phyloP scores from a whole-genome alignment of 2,329 filamentous ascomycete genomes.

The Huntiella moniliformis region DNA sequence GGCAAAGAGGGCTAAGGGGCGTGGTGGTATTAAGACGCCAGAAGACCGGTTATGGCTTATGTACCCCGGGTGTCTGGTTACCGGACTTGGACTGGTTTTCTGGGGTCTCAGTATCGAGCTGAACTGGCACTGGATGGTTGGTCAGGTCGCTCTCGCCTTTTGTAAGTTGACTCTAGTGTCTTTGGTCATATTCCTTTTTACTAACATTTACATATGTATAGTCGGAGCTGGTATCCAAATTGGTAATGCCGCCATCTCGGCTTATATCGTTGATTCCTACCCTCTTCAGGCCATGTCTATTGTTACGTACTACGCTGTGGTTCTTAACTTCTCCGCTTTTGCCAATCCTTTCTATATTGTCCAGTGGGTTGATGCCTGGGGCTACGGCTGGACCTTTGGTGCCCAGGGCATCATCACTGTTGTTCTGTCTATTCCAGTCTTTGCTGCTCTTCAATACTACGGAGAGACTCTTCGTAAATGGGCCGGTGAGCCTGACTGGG shows the following conservation, averaged over 20 bases:
- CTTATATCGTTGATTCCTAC: conserved; percentile 37
- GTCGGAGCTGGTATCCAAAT: conserved; percentile 37
- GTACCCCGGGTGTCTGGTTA: conserved; percentile 32
- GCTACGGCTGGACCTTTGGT: conserved; percentile 33
- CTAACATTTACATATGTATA: conserved; percentile 13
- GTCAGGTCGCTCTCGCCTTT: conserved; percentile 35
- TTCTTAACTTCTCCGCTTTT: conserved; percentile 32
- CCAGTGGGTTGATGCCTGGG: conserved; percentile 25
- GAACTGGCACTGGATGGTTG: conserved; percentile 36
- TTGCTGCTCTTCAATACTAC: conserved; percentile 22
- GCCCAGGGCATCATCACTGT: conserved; percentile 28
- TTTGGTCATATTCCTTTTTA: not conserved
- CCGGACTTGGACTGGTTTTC: conserved; percentile 28
- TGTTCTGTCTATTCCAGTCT: conserved; percentile 21
- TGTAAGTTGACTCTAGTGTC: conserved; percentile 20
- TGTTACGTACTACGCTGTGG: conserved; percentile 34
- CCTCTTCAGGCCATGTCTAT: conserved; percentile 34
- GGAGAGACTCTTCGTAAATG: conserved; percentile 21
- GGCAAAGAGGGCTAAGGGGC: conserved; percentile 22
- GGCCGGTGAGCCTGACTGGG: conserved; percentile 23
- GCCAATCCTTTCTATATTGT: conserved; percentile 29
- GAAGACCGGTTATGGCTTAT: conserved; percentile 38
- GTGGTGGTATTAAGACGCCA: conserved; percentile 22
- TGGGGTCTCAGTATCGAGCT: conserved; percentile 37
- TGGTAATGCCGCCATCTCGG: conserved; percentile 32